Percentiles rank a stretch among this genome's conserved stretches.
Evolutionary conservation across 805 yeast species (phyloP).

Genomic region (Saccharomycopsis sp.): DNA sequence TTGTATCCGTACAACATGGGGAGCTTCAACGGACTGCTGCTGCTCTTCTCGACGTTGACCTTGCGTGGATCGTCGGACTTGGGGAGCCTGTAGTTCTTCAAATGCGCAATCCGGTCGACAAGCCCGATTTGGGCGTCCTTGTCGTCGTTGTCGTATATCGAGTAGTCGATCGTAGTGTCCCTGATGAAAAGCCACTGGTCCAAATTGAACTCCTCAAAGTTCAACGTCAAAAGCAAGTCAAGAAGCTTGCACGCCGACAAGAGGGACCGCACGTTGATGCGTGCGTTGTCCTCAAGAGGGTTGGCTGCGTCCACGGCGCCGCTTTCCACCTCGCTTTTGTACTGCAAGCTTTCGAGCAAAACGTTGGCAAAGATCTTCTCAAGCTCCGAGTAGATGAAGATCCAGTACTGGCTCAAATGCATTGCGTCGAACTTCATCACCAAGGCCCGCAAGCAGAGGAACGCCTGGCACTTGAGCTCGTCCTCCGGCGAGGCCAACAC

Average conservation of each 20-base stretch:
- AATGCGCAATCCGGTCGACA: slow-evolving; percentile 40
- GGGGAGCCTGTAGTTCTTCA: slow-evolving; percentile 32
- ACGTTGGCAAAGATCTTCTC: slow-evolving; percentile 42
- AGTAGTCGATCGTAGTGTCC: slow-evolving; percentile 55
- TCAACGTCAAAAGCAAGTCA: slow-evolving; percentile 63
- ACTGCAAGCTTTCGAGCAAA: slow-evolving; percentile 24
- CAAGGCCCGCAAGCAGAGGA: slow-evolving; percentile 57
- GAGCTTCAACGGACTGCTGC: slow-evolving; percentile 18
- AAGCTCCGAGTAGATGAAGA: slow-evolving; percentile 54
- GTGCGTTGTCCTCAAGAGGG: slow-evolving; percentile 27
- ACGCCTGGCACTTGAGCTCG: slow-evolving; percentile 39
- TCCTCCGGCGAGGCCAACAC: slow-evolving; percentile 27
- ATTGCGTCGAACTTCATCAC: slow-evolving; percentile 53
- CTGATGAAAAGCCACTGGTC: slow-evolving; percentile 82
- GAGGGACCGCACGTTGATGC: slow-evolving; percentile 35
- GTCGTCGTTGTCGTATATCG: slow-evolving; percentile 28
- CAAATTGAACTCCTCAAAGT: slow-evolving; percentile 70
- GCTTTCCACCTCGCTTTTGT: slow-evolving; percentile 22
- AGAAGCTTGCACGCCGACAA: slow-evolving; percentile 68
- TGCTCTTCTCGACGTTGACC: slow-evolving; percentile 9
- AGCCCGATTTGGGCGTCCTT: slow-evolving; percentile 29
- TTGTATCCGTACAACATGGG: slow-evolving; percentile 31
- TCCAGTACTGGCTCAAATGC: slow-evolving; percentile 67
- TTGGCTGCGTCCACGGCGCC: not conserved
- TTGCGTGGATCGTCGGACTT: slow-evolving; percentile 26